Evolutionary conservation across 2,329 filamentous ascomycete genomes (phyloP).

Genomic region (Colletotrichum australisinense): DNA sequence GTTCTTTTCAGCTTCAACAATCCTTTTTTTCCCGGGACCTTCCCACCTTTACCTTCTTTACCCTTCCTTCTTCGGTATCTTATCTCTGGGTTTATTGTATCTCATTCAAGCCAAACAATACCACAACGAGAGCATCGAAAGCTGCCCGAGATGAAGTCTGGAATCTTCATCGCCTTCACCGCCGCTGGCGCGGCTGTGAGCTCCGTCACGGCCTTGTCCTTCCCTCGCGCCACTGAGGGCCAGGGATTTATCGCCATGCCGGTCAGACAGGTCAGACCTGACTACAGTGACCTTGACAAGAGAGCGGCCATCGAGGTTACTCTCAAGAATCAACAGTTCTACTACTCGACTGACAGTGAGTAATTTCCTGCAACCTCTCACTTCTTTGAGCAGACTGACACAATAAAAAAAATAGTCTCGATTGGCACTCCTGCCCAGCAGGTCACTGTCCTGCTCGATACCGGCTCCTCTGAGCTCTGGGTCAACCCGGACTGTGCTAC

Average conservation of each 20-base stretch:
- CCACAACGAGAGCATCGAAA: not conserved
- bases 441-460: slow-evolving; percentile 61
- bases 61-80: not conserved
- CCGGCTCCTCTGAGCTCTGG: slow-evolving; percentile 67
- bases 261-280: slow-evolving; percentile 39
- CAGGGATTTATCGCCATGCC: slow-evolving; percentile 52
- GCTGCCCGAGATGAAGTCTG: slow-evolving; percentile 20
- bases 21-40: slow-evolving; percentile 1
- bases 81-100: not conserved
- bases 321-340: slow-evolving; percentile 50
- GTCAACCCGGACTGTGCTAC: slow-evolving; percentile 62
- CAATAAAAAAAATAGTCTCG: slow-evolving; percentile 46
- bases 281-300: slow-evolving; percentile 16
- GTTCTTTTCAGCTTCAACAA: slow-evolving; percentile 9
- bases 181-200: slow-evolving; percentile 22
- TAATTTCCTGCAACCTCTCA: not conserved
- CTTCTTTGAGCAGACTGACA: not conserved
- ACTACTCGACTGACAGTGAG: slow-evolving; percentile 53
- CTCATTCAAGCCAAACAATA: slow-evolving; percentile 1
- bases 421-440: slow-evolving; percentile 56
- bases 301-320: slow-evolving; percentile 42
- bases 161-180: slow-evolving; percentile 3
- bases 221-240: slow-evolving; percentile 45
- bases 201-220: slow-evolving; percentile 28
- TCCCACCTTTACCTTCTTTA: not conserved